A percentile compares a stretch with the other conserved stretches of the same genome.
Conservation (phyloP, 352 stramenopile genomes). For the Phytophthora palmivora region DNA sequence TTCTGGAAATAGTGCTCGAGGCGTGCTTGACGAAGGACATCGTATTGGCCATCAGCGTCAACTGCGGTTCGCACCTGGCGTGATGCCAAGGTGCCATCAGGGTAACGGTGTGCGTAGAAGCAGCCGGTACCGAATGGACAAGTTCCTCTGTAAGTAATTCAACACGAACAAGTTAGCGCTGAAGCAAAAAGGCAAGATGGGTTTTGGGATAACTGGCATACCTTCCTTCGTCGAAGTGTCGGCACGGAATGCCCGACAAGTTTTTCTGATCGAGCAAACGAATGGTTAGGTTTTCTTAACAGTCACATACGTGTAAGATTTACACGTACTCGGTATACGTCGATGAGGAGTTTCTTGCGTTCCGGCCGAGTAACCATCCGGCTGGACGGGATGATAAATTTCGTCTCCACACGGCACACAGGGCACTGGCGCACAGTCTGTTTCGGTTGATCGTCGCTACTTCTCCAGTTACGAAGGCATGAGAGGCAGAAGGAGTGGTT, state of each 20-base stretch:
- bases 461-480: conserved; percentile 84
- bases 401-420: conserved; percentile 78
- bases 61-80: conserved; percentile 77
- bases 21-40: conserved; percentile 75
- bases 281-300: conserved; percentile 11
- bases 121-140: conserved; percentile 90
- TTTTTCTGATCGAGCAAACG: conserved; percentile 49
- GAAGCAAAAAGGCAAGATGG: not conserved
- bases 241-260: conserved; percentile 78
- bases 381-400: conserved; percentile 87
- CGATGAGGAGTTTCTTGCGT: conserved; percentile 75
- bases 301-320: not conserved
- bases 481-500: conserved; percentile 85
- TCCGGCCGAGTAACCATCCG: conserved; percentile 73
- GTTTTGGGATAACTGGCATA: conserved; percentile 29
- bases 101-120: conserved; percentile 85
- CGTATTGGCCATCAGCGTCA: conserved; percentile 77
- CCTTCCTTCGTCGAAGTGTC: conserved; percentile 85
- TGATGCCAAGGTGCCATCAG: conserved; percentile 63
- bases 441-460: conserved; percentile 68
- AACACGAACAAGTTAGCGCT: conserved; percentile 22
- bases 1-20: conserved; percentile 75
- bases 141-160: conserved; percentile 50
- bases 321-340: conserved; percentile 64
- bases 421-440: conserved; percentile 83